Evolutionary conservation across 768 basidiomycete species (phyloP).

Genomic region (Mycena haematopus): DNA sequence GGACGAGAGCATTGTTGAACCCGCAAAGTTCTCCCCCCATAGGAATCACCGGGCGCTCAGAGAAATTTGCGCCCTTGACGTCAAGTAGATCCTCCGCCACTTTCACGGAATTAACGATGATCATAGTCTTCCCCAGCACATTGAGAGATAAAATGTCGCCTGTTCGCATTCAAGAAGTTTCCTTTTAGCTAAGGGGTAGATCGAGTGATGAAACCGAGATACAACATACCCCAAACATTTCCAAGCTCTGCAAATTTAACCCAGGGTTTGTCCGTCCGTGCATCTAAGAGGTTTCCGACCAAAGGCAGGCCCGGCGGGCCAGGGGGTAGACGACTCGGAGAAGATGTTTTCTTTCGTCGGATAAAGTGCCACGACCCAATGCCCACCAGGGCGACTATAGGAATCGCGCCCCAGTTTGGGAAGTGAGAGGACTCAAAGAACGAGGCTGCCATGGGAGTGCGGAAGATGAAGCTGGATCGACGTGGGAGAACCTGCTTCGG

Average conservation of each 20-base stretch:
- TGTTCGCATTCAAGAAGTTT: constrained; percentile 14
- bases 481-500: too few relatives aligned
- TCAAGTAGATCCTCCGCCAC: constrained; percentile 56
- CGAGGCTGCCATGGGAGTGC: too few relatives aligned
- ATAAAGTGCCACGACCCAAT: not conserved
- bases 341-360: not conserved
- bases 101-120: constrained; percentile 51
- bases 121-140: constrained; percentile 50
- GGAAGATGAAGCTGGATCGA: too few relatives aligned
- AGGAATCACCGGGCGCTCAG: constrained; percentile 54
- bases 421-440: not conserved
- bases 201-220: not conserved
- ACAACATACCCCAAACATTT: constrained; percentile 39
- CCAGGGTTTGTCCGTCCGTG: constrained; percentile 37
- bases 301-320: constrained; percentile 47
- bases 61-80: constrained; percentile 58
- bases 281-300: constrained; percentile 42
- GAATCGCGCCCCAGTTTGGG: not conserved
- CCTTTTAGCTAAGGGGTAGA: not conserved
- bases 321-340: constrained; percentile 36
- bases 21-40: constrained; percentile 46
- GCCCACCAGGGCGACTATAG: not conserved
- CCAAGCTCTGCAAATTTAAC: constrained; percentile 40
- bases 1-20: constrained; percentile 22
- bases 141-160: constrained; percentile 43